Percentiles rank a stretch among this genome's conserved stretches.
Conservation (phyloP, 306 rosid genomes). For the Medicago arabica region DNA sequence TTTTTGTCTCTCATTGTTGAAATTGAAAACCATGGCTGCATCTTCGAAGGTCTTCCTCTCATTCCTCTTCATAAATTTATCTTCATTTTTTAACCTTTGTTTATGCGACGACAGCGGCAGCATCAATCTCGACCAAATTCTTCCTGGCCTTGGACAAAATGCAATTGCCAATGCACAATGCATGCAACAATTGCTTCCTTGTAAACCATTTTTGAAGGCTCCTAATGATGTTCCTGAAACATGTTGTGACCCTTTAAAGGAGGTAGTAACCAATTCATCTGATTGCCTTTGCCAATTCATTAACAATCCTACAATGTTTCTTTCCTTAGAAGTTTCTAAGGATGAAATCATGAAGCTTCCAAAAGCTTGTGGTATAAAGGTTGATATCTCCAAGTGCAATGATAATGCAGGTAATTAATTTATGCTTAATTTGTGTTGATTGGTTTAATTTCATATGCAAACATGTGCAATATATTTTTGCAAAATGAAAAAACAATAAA, state of each 20-base stretch:
- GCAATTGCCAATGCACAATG: constrained; percentile 38
- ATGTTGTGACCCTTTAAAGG: constrained; percentile 58
- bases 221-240: constrained; percentile 35
- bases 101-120: neutral
- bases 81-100: constrained; percentile 31
- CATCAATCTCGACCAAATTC: neutral
- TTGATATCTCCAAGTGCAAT: constrained; percentile 50
- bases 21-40: constrained; percentile 32
- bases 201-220: constrained; percentile 46
- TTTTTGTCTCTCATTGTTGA: neutral
- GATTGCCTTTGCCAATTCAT: constrained; percentile 59
- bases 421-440: neutral
- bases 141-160: neutral
- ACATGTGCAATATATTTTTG: no score
- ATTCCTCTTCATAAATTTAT: constrained; percentile 27
- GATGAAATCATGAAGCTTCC: constrained; percentile 57
- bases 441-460: neutral
- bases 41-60: constrained; percentile 15
- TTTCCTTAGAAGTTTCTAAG: constrained; percentile 41
- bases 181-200: constrained; percentile 62
- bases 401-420: constrained; percentile 39
- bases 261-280: constrained; percentile 8
- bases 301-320: constrained; percentile 26
- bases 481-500: no score
- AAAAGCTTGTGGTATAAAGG: constrained; percentile 49